phyloP scores from a whole-genome alignment of 179 eudicot genomes.

The Beta macrorhiza region DNA sequence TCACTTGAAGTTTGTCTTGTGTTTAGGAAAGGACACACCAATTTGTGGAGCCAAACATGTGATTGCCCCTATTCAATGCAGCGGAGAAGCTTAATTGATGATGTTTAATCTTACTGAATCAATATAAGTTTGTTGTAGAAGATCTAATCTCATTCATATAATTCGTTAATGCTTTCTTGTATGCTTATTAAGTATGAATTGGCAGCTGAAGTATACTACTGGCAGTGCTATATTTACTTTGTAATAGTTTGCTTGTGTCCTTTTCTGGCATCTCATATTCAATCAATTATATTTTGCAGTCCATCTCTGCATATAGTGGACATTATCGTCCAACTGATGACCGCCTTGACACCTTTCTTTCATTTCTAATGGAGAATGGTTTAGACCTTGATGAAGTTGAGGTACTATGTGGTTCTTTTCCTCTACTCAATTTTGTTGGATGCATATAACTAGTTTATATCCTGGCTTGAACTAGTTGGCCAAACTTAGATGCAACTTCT shows the following conservation, averaged over 20 bases:
- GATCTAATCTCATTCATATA: background rate
- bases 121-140: background rate
- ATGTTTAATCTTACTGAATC: background rate
- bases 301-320: constrained; percentile 86
- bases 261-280: constrained; percentile 20
- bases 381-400: constrained; percentile 57
- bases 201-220: background rate
- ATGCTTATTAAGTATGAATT: background rate
- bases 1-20: background rate
- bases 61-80: background rate
- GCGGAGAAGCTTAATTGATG: background rate
- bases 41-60: background rate
- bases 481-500: background rate
- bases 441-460: constrained; percentile 30
- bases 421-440: background rate
- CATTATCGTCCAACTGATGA: constrained; percentile 92
- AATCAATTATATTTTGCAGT: constrained; percentile 41
- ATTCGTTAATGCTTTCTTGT: background rate
- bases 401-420: constrained; percentile 34
- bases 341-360: constrained; percentile 51
- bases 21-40: background rate
- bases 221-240: background rate
- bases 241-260: background rate
- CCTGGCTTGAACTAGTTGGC: background rate
- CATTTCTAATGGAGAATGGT: constrained; percentile 59